These are phyloP conservation scores for Gomphus bonarii DNA, from an alignment of 1,284 basidiomycete genomes.

Conservation along the genomic window DNA sequence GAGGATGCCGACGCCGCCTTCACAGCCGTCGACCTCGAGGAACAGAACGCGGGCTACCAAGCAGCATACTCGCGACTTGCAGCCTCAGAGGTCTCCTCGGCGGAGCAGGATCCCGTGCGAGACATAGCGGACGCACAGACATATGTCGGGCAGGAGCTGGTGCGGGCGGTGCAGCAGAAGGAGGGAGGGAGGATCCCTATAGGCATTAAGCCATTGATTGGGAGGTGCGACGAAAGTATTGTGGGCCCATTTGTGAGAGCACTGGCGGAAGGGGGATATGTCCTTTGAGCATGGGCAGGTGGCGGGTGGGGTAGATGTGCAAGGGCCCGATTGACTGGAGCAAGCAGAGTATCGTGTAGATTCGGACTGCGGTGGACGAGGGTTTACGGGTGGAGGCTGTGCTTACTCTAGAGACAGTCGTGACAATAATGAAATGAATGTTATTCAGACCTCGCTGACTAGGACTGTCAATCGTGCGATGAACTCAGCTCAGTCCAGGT, in stretches of 20 bases:
- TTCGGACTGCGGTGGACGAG: background rate
- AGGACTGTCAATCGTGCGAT: no score
- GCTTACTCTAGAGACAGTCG: background rate
- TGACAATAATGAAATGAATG: background rate
- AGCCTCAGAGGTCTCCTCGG: constrained; percentile 41
- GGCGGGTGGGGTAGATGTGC: background rate
- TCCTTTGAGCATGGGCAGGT: constrained; percentile 10
- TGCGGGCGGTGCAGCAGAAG: background rate
- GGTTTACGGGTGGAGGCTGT: background rate
- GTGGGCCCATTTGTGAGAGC: constrained; percentile 23
- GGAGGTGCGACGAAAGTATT: background rate
- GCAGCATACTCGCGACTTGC: constrained; percentile 87
- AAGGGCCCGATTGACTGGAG: background rate
- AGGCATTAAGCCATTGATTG: constrained; percentile 6
- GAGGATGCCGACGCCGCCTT: constrained; percentile 52
- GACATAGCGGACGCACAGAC: constrained; percentile 24
- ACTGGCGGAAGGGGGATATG: constrained; percentile 30
- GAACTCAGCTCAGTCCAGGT: no score
- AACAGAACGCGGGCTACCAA: constrained; percentile 85
- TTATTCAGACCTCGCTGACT: no score
- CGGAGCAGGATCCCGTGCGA: constrained; percentile 28
- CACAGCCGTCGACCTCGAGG: constrained; percentile 82
- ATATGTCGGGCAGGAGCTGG: constrained; percentile 28
- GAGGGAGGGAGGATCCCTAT: background rate
- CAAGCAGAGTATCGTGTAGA: background rate